Evolutionary conservation across 192 early-diverging fungal genomes (phyloP).

Genomic region (Coemansia sp.): DNA sequence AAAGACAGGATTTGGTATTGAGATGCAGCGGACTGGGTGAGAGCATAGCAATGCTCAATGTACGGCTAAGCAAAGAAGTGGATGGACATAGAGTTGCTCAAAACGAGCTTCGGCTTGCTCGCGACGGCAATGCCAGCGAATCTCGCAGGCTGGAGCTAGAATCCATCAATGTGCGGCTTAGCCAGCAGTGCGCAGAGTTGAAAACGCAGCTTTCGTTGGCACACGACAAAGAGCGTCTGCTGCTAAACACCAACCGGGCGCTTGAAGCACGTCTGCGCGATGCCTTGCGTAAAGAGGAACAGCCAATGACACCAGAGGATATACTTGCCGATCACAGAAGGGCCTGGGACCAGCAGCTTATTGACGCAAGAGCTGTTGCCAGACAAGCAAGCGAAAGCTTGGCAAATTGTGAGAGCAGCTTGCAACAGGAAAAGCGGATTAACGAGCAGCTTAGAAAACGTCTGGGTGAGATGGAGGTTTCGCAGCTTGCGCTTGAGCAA

Average conservation of each 20-base stretch:
- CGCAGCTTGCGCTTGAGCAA: not conserved
- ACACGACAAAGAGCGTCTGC: conserved; percentile 24
- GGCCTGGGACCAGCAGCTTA: conserved; percentile 23
- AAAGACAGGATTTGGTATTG: conserved; percentile 3
- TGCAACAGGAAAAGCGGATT: conserved; percentile 7
- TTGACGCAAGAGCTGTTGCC: conserved; percentile 12
- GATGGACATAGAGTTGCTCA: conserved; percentile 1
- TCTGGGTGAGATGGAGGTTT: conserved; percentile 6
- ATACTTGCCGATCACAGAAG: conserved; percentile 10
- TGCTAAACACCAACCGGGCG: conserved; percentile 19
- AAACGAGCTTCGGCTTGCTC: not conserved
- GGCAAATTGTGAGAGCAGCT: not conserved
- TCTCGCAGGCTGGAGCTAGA: conserved; percentile 6
- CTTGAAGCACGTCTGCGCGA: conserved; percentile 26
- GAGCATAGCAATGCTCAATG: not conserved
- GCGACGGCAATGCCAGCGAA: conserved; percentile 17
- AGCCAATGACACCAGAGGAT: conserved; percentile 4
- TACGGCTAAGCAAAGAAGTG: conserved; percentile 4
- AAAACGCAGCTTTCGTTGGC: not conserved
- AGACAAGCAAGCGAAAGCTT: not conserved
- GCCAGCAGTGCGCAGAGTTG: conserved; percentile 6
- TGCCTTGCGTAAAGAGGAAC: conserved; percentile 9
- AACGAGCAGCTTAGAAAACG: conserved; percentile 9
- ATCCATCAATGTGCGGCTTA: not conserved
- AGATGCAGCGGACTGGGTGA: conserved; percentile 10